Conservation (phyloP, 2,329 filamentous ascomycete species). For the Hypoxylon sp. region DNA sequence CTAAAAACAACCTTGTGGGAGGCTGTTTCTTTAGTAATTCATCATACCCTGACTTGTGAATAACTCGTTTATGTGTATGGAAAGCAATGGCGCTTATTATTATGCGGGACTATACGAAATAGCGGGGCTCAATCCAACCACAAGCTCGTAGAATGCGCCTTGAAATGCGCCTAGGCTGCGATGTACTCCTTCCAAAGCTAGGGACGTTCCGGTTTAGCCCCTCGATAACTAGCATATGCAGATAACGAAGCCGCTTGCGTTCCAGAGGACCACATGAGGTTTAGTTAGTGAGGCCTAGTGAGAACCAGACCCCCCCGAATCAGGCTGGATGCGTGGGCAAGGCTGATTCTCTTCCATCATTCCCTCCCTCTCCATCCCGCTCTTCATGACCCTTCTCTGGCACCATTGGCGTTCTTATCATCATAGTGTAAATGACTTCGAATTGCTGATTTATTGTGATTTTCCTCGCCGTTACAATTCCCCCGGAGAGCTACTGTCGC, state of each 20-base stretch:
- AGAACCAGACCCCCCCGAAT: conserved; percentile 35
- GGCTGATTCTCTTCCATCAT: conserved; percentile 27
- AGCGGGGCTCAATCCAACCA: conserved; percentile 1
- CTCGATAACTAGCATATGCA: conserved; percentile 17
- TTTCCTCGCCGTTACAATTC: conserved; percentile 22
- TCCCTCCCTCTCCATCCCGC: conserved; percentile 37
- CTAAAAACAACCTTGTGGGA: conserved; percentile 13
- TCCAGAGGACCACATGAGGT: conserved; percentile 2
- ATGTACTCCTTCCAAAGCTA: not conserved
- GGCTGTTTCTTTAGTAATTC: conserved; percentile 19
- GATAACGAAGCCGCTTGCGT: conserved; percentile 19
- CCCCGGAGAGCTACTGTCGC: conserved; percentile 20
- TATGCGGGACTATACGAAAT: not conserved
- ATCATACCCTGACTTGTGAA: conserved; percentile 11
- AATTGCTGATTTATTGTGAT: conserved; percentile 22
- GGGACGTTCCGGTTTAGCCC: not conserved
- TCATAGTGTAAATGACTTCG: conserved; percentile 34
- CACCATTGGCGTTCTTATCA: conserved; percentile 36
- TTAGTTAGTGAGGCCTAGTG: conserved; percentile 20
- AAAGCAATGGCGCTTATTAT: not conserved
- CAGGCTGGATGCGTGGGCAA: conserved; percentile 34
- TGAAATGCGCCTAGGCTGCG: not conserved
- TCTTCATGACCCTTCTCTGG: conserved; percentile 23
- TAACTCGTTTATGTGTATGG: conserved; percentile 10
- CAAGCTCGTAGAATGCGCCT: not conserved